These are phyloP conservation scores for Paraphoma chrysanthemicola DNA, from an alignment of 2,329 filamentous ascomycete genomes.

Conservation along the genomic window DNA sequence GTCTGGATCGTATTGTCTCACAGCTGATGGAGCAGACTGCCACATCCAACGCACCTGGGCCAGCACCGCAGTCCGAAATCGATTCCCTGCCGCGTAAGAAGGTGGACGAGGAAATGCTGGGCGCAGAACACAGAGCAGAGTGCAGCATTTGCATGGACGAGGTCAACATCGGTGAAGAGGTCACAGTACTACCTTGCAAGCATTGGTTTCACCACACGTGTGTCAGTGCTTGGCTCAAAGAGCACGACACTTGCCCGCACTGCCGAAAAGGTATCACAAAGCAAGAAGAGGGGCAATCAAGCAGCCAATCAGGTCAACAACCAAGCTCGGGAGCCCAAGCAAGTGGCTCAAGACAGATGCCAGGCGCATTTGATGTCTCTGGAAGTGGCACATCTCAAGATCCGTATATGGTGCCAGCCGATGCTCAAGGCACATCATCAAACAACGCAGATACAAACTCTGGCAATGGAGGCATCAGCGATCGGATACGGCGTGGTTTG, in stretches of 20 bases:
- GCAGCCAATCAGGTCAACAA: conserved; percentile 13
- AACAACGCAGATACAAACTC: conserved; percentile 16
- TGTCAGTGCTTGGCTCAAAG: conserved; percentile 80
- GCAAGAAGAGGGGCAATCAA: conserved; percentile 26
- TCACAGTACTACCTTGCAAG: conserved; percentile 80
- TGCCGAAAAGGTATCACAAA: conserved; percentile 67
- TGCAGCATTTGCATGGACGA: conserved; percentile 96
- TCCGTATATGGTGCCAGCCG: conserved; percentile 25
- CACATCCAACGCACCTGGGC: conserved; percentile 78
- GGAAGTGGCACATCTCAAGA: conserved; percentile 27
- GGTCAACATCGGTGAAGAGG: conserved; percentile 74
- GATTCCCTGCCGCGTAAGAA: conserved; percentile 73
- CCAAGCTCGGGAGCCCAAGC: conserved; percentile 11
- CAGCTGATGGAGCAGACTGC: conserved; percentile 86
- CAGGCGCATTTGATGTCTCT: conserved; percentile 33
- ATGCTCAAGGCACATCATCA: conserved; percentile 11
- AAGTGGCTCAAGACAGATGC: conserved; percentile 29
- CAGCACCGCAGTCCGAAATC: conserved; percentile 79
- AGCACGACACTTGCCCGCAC: conserved; percentile 92
- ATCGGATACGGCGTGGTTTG: conserved; percentile 43
- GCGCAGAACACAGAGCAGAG: conserved; percentile 71
- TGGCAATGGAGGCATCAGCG: conserved; percentile 29
- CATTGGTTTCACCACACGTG: conserved; percentile 94
- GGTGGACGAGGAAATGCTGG: conserved; percentile 74
- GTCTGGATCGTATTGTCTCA: conserved; percentile 85